Conservation (phyloP, 805 yeast species). For the Candida maltosa region DNA sequence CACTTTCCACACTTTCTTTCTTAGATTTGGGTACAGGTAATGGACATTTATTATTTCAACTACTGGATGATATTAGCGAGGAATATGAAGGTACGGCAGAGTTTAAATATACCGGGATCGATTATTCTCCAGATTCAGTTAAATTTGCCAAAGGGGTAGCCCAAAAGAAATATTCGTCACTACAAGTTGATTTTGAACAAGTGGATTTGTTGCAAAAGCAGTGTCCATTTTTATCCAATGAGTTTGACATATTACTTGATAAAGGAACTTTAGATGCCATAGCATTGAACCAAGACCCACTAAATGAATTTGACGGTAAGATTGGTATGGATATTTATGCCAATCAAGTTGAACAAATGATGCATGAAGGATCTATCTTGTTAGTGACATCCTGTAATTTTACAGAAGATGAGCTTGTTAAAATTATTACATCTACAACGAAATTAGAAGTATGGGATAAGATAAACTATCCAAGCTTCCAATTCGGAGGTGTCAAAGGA, state of each 20-base stretch:
- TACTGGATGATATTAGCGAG: slow-evolving; percentile 61
- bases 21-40: slow-evolving; percentile 95
- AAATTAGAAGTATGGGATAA: slow-evolving; percentile 57
- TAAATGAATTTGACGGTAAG: slow-evolving; percentile 41
- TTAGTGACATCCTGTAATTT: slow-evolving; percentile 91
- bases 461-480: slow-evolving; percentile 75
- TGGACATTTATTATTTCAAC: slow-evolving; percentile 79
- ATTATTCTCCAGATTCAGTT: slow-evolving; percentile 81
- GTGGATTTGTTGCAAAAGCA: slow-evolving; percentile 62
- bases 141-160: slow-evolving; percentile 67
- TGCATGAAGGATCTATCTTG: slow-evolving; percentile 57
- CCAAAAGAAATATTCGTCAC: slow-evolving; percentile 26
- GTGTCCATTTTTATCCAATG: slow-evolving; percentile 30
- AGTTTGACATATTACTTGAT: slow-evolving; percentile 77
- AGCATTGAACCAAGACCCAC: slow-evolving; percentile 65
- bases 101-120: slow-evolving; percentile 57
- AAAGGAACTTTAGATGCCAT: slow-evolving; percentile 98
- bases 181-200: slow-evolving; percentile 51
- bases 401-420: slow-evolving; percentile 71
- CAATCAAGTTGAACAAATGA: slow-evolving; percentile 49
- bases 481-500: slow-evolving; percentile 89
- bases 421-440: slow-evolving; percentile 45
- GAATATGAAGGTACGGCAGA: slow-evolving; percentile 27
- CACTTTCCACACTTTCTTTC: slow-evolving; percentile 34
- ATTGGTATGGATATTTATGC: slow-evolving; percentile 63